Percentiles rank a stretch among this genome's conserved stretches.
These are phyloP conservation scores for Penicillium griseofulvum DNA, from an alignment of 2,329 filamentous ascomycete genomes.

Conservation along the genomic window DNA sequence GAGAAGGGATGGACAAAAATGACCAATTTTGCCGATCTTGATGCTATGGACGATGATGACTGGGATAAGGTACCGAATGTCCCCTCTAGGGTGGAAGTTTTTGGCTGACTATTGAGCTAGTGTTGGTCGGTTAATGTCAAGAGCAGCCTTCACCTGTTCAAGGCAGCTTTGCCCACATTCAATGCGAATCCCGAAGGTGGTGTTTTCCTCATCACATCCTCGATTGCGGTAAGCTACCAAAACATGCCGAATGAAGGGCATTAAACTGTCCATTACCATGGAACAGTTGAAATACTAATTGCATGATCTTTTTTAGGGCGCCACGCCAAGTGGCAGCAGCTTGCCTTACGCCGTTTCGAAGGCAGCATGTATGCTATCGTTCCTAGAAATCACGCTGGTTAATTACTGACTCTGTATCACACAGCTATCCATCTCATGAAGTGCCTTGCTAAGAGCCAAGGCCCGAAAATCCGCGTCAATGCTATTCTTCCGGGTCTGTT, in stretches of 20 bases:
- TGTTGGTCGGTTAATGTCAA: constrained; percentile 65
- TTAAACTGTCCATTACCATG: constrained; percentile 4
- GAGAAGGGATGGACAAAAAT: constrained; percentile 61
- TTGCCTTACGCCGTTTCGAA: constrained; percentile 78
- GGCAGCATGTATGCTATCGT: constrained; percentile 56
- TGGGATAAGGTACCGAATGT: constrained; percentile 56
- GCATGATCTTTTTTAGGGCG: constrained; percentile 37
- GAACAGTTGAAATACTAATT: neutral
- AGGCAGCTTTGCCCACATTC: constrained; percentile 58
- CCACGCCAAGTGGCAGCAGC: constrained; percentile 53
- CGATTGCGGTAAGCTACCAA: constrained; percentile 51
- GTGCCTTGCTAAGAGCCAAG: constrained; percentile 61
- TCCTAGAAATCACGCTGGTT: neutral
- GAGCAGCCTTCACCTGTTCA: constrained; percentile 53
- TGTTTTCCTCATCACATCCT: constrained; percentile 62
- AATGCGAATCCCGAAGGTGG: constrained; percentile 62
- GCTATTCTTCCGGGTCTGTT: constrained; percentile 63
- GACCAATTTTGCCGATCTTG: constrained; percentile 55
- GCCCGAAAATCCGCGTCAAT: constrained; percentile 62
- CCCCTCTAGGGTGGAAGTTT: neutral
- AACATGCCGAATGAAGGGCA: constrained; percentile 10
- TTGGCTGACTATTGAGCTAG: constrained; percentile 26
- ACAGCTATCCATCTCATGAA: constrained; percentile 63
- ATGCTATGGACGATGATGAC: constrained; percentile 59
- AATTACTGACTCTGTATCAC: constrained; percentile 1